A percentile compares a stretch with the other conserved stretches of the same genome.
phyloP scores from a whole-genome alignment of 2,329 filamentous ascomycete species.

The Cercospora sp. region DNA sequence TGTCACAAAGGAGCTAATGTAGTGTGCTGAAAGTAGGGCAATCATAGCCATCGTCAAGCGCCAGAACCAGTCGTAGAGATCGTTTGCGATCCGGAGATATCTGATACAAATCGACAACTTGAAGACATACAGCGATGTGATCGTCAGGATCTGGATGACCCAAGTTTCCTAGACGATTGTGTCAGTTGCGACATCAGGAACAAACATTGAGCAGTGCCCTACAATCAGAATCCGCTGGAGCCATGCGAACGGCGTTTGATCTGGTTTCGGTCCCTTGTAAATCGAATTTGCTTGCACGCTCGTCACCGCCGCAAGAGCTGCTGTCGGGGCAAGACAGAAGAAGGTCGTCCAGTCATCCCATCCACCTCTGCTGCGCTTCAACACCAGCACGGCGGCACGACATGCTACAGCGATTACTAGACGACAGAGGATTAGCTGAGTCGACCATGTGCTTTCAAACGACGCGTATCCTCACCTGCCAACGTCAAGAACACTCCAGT shows the following conservation, averaged over 20 bases:
- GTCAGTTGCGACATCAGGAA: not conserved
- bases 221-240: slow-evolving; percentile 6
- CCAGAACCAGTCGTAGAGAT: slow-evolving; percentile 5
- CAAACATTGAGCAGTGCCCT: not conserved
- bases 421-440: not conserved
- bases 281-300: not conserved
- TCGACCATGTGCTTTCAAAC: not conserved
- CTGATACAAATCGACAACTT: slow-evolving; percentile 6
- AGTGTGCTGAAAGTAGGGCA: not conserved
- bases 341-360: slow-evolving; percentile 10
- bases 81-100: slow-evolving; percentile 4
- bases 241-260: not conserved
- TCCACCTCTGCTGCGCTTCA: not conserved
- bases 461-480: not conserved
- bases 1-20: not conserved
- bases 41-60: not conserved
- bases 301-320: not conserved
- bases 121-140: slow-evolving; percentile 8
- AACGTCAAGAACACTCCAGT: slow-evolving; percentile 3
- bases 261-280: not conserved
- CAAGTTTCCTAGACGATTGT: not conserved
- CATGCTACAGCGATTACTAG: slow-evolving; percentile 3
- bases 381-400: not conserved
- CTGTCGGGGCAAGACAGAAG: slow-evolving; percentile 1
- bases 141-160: slow-evolving; percentile 6